These are phyloP conservation scores for Onygenales sp. DNA, from an alignment of 2,329 filamentous ascomycete species.

Conservation along the genomic window DNA sequence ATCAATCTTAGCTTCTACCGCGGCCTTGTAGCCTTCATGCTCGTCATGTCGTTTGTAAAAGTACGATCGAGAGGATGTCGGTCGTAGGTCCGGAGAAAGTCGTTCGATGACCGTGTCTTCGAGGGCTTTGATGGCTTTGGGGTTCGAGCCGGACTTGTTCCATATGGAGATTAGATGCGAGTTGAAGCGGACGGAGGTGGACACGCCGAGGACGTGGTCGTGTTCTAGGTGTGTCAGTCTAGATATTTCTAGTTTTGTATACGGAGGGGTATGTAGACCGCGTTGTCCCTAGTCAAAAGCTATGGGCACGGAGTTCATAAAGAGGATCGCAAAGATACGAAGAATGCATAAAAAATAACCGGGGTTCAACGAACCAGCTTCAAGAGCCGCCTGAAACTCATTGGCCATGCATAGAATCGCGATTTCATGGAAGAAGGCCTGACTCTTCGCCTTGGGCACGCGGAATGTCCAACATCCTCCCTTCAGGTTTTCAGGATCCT, in stretches of 20 bases:
- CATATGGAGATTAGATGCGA: constrained; percentile 81
- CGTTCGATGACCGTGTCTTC: constrained; percentile 63
- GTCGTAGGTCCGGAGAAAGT: constrained; percentile 62
- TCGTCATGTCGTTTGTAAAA: constrained; percentile 86
- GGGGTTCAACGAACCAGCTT: constrained; percentile 60
- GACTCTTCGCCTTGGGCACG: constrained; percentile 62
- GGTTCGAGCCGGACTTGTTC: constrained; percentile 79
- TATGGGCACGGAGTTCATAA: no score
- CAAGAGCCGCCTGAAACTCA: constrained; percentile 55
- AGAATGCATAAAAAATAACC: no score
- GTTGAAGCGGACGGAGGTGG: constrained; percentile 80
- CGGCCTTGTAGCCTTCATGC: constrained; percentile 67
- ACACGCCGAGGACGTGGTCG: constrained; percentile 79
- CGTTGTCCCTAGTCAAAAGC: no score
- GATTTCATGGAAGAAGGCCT: constrained; percentile 37
- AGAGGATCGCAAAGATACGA: background rate
- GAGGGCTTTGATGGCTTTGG: constrained; percentile 67
- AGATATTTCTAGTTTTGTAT: background rate
- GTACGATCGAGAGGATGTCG: constrained; percentile 47
- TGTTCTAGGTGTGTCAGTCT: constrained; percentile 45
- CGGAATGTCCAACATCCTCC: constrained; percentile 92
- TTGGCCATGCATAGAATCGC: constrained; percentile 27
- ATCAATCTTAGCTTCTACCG: constrained; percentile 10
- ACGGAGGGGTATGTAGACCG: background rate
- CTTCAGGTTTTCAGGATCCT: constrained; percentile 74